Evolutionary conservation across 2,329 filamentous ascomycete genomes (phyloP).

Genomic region (Cytospora schulzeri): DNA sequence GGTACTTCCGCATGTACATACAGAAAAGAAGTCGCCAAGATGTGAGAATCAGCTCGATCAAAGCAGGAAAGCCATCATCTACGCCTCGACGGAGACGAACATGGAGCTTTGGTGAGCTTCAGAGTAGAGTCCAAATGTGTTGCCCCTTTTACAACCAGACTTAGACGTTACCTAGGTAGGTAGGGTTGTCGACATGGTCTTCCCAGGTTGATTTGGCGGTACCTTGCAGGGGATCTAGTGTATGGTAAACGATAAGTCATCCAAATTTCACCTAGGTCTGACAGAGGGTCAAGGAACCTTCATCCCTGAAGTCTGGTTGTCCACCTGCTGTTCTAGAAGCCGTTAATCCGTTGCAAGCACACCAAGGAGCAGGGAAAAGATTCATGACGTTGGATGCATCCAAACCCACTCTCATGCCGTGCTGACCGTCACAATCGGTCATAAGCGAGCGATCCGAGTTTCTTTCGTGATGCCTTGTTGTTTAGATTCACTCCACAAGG

Average conservation of each 20-base stretch:
- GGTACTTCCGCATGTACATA: neutral
- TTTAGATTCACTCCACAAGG: constrained; percentile 26
- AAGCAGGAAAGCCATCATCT: neutral
- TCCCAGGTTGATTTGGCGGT: neutral
- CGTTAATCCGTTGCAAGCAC: constrained; percentile 12
- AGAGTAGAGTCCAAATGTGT: neutral
- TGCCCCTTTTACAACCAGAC: neutral
- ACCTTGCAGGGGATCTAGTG: constrained; percentile 8
- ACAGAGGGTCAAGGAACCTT: constrained; percentile 11
- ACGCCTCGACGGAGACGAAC: neutral
- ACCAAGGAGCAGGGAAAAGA: constrained; percentile 4
- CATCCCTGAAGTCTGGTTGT: constrained; percentile 11
- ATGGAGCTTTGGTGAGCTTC: neutral
- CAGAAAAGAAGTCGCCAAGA: neutral
- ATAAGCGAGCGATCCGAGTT: constrained; percentile 29
- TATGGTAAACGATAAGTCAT: constrained; percentile 13
- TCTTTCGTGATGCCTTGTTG: constrained; percentile 29
- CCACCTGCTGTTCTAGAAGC: constrained; percentile 20
- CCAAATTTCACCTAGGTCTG: constrained; percentile 17
- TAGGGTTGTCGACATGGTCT: neutral
- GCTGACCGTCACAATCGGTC: constrained; percentile 27
- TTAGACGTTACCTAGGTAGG: too few species aligned
- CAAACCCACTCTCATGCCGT: constrained; percentile 16
- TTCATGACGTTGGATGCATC: constrained; percentile 15
- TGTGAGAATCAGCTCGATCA: neutral